Conservation (phyloP, 2,329 filamentous ascomycete species). For the Alternaria hordeiaustralica region DNA sequence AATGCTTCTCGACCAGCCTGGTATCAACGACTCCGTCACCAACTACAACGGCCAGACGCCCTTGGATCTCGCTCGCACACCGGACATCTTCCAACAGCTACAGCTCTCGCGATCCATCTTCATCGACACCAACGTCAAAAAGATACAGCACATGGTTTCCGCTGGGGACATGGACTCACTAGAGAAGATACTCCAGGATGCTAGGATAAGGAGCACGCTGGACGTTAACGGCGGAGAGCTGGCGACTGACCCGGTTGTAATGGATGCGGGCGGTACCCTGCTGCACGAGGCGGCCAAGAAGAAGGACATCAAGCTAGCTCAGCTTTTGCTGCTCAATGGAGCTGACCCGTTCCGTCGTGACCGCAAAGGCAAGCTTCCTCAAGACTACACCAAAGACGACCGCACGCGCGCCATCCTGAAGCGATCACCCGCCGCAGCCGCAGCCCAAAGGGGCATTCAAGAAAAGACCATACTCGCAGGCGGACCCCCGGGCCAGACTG, state of each 20-base stretch:
- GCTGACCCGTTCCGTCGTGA: conserved; percentile 96
- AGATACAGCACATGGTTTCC: conserved; percentile 80
- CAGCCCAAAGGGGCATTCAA: conserved; percentile 92
- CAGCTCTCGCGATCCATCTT: conserved; percentile 90
- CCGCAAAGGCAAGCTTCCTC: conserved; percentile 91
- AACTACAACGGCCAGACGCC: conserved; percentile 87
- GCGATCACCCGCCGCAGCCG: conserved; percentile 90
- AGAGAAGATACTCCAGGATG: conserved; percentile 81
- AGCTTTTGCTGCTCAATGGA: conserved; percentile 88
- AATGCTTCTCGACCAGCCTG: conserved; percentile 79
- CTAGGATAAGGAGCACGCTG: conserved; percentile 81
- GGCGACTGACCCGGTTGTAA: conserved; percentile 77
- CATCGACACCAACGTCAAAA: conserved; percentile 82
- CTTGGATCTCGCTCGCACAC: conserved; percentile 86
- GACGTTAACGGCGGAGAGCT: conserved; percentile 94
- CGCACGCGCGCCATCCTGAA: conserved; percentile 87
- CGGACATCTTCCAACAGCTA: conserved; percentile 94
- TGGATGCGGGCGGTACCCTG: conserved; percentile 85
- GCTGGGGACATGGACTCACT: conserved; percentile 77
- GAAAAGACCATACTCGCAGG: conserved; percentile 94
- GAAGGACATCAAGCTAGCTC: conserved; percentile 85
- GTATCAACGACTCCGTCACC: conserved; percentile 84
- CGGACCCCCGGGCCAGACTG: conserved; percentile 63
- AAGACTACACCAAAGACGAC: conserved; percentile 96
- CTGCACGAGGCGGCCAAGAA: conserved; percentile 92